Evolutionary conservation across 73 alveolate genomes (phyloP).

Genomic region (Paramecium bursaria): DNA sequence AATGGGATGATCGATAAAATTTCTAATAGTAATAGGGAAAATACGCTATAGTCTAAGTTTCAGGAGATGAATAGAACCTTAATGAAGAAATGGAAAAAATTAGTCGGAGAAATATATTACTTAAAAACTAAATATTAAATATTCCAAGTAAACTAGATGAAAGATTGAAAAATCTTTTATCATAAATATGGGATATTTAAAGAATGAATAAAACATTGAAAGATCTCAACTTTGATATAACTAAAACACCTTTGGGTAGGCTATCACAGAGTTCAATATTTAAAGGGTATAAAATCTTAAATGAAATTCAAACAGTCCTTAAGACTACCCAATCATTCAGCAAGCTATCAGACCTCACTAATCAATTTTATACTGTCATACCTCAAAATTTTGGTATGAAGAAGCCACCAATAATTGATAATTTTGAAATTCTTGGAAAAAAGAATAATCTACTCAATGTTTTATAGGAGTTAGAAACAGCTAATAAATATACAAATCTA

Average conservation of each 20-base stretch:
- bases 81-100: constrained; percentile 64
- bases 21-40: constrained; percentile 75
- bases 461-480: constrained; percentile 75
- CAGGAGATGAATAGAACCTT: constrained; percentile 64
- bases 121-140: constrained; percentile 47
- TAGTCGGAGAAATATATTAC: constrained; percentile 59
- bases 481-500: constrained; percentile 65
- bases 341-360: constrained; percentile 65
- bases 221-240: constrained; percentile 86
- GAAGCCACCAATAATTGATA: constrained; percentile 80
- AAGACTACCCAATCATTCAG: constrained; percentile 20
- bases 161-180: constrained; percentile 69
- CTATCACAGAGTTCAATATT: constrained; percentile 76
- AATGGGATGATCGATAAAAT: constrained; percentile 75
- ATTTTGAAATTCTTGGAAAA: constrained; percentile 77
- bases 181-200: constrained; percentile 82
- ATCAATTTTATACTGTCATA: constrained; percentile 78
- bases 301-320: constrained; percentile 71
- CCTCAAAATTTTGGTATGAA: constrained; percentile 88
- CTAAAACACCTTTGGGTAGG: constrained; percentile 91
- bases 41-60: constrained; percentile 71
- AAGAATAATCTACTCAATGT: constrained; percentile 75
- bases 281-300: constrained; percentile 82
- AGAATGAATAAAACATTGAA: constrained; percentile 80
- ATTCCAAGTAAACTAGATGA: constrained; percentile 21